These are phyloP conservation scores for Claviceps quebecensis DNA, from an alignment of 2,329 filamentous ascomycete genomes.

Conservation along the genomic window DNA sequence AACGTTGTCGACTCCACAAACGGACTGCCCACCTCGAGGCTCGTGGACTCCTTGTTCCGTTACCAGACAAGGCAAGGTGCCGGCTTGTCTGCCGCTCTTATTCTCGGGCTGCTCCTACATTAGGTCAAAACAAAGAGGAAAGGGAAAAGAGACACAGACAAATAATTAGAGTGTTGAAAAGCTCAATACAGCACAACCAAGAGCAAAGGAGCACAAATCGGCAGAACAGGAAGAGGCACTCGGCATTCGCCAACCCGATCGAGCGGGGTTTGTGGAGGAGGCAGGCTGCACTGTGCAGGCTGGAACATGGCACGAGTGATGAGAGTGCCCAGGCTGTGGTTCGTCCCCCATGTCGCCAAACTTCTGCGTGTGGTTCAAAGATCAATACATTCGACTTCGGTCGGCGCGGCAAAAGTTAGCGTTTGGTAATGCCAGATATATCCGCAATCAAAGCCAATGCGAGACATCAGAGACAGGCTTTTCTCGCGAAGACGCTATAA, in stretches of 20 bases:
- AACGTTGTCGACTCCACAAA: too few relatives aligned
- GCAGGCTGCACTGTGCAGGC: not conserved
- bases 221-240: not conserved
- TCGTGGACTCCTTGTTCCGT: too few relatives aligned
- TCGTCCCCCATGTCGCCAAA: not conserved
- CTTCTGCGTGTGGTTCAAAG: not conserved
- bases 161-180: not conserved
- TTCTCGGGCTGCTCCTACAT: too few relatives aligned
- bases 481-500: not conserved
- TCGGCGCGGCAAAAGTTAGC: not conserved
- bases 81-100: not conserved
- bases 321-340: not conserved
- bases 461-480: not conserved
- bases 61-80: not conserved
- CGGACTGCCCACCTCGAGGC: too few relatives aligned
- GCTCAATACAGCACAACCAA: not conserved
- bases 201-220: not conserved
- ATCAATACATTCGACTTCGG: not conserved
- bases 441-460: not conserved
- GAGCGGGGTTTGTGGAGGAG: not conserved
- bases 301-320: not conserved
- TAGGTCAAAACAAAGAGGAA: not conserved
- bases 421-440: not conserved
- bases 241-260: not conserved
- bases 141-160: not conserved